Base-by-base conservation (phyloP, 805 yeast species). In the Lipomyces mesembrius region DNA sequence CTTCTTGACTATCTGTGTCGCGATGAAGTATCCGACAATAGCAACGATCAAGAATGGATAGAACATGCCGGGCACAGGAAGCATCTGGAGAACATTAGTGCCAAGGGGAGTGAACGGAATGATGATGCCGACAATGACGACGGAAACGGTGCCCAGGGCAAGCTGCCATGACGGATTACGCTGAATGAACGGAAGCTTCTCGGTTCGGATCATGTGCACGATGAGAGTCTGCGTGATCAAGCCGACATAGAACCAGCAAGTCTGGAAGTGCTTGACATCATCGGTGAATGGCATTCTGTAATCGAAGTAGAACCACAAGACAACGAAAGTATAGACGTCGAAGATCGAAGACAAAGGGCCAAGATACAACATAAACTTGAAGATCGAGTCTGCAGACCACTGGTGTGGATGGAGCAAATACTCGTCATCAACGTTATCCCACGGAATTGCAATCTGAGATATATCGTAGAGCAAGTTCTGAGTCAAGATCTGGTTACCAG, bases 141-240 rank as follows among this genome's bases (percentile, higher is more conserved):
- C 70, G 12, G 55, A 29, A 8, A 60, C 56, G 12, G 71, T 68
- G 25, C 65, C 71, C 14, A 59, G 54, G 6, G 62, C 61, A 9
- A 68, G 65, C 59, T 68, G 71, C 71, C 71, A 68, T 9, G 71
- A 68, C 17, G 71, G 71, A 58, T 57, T 62, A 46, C 71, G 67
- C 67, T 68, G 71, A 52, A 68, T 60, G 61, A 68, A 66, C n/a
- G 71, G 71, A 25, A 68, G 29, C 68, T 68, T 68, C 63, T 68
- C 71, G 34, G 71, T 68, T 25, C 71, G 65, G 61, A 68, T 68
- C 71, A 68, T 67, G 62, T 68, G 71, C 52, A 68, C 71, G 46
- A 68, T 68, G 37, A 68, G 61, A 11, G 68, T 63, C 65, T 68
- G 71, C n/a, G 71, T 67, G 61, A 68, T 66, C 56, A 68, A 37